Conservation (phyloP, 495 filamentous ascomycete species). For the Daldinia concentrica region DNA sequence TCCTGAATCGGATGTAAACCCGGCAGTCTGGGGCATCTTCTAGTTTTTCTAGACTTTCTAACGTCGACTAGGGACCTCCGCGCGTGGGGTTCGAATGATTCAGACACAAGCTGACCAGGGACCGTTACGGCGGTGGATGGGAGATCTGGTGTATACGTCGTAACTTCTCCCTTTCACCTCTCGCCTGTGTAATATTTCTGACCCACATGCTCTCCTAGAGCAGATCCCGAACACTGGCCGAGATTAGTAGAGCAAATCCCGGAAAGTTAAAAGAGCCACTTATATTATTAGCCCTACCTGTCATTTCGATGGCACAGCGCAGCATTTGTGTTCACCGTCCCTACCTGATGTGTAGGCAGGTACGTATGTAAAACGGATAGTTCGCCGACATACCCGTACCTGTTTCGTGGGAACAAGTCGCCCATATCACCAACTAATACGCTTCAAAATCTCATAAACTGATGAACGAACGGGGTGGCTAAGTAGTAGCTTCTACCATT, state of each 20-base stretch:
- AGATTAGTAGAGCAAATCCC: conserved; percentile 34
- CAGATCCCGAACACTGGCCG: conserved; percentile 34
- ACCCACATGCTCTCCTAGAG: background rate
- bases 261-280: conserved; percentile 28
- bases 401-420: conserved; percentile 13
- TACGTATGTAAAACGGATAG: conserved; percentile 22
- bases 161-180: conserved; percentile 18
- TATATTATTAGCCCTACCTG: conserved; percentile 35
- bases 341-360: conserved; percentile 10
- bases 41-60: conserved; percentile 40
- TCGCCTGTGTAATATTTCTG: background rate
- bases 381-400: conserved; percentile 30
- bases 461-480: background rate
- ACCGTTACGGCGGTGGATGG: conserved; percentile 29
- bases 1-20: conserved; percentile 50
- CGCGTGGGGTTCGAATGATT: conserved; percentile 42
- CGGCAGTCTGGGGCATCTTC: conserved; percentile 45
- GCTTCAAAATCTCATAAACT: conserved; percentile 14
- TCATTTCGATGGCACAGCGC: conserved; percentile 33
- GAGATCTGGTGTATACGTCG: conserved; percentile 21
- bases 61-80: conserved; percentile 24
- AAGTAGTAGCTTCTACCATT: conserved; percentile 10
- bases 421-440: conserved; percentile 10
- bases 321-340: conserved; percentile 35
- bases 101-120: conserved; percentile 25